These are phyloP conservation scores for Fusarium sp. DNA, from an alignment of 2,329 filamentous ascomycete genomes.

Conservation along the genomic window DNA sequence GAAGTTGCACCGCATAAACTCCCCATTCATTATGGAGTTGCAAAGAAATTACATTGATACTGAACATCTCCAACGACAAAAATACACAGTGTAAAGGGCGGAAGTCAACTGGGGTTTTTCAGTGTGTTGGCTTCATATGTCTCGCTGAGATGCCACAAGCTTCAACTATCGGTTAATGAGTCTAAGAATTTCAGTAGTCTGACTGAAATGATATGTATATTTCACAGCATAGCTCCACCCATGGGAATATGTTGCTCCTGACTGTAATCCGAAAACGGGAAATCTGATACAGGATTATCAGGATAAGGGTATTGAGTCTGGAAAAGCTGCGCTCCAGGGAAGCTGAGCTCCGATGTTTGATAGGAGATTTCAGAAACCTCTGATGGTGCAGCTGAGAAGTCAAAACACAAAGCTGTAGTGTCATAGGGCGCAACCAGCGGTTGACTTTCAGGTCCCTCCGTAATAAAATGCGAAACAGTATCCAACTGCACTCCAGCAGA, in stretches of 20 bases:
- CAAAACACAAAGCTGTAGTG: fast-evolving
- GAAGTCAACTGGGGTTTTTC: too few species aligned
- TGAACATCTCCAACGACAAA: too few species aligned
- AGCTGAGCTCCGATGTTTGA: background rate
- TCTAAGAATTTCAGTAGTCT: background rate
- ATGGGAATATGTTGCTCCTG: fast-evolving
- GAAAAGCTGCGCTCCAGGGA: background rate
- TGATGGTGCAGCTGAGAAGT: background rate
- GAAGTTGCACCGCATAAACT: too few species aligned
- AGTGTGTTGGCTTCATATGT: too few species aligned
- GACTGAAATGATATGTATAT: background rate
- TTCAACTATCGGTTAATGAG: too few species aligned
- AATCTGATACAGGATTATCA: fast-evolving
- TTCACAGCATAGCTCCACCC: background rate
- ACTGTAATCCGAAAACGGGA: fast-evolving
- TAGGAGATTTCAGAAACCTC: background rate
- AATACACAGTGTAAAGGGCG: too few species aligned
- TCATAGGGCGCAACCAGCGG: fast-evolving
- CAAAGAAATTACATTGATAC: background rate
- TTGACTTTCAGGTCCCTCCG: fast-evolving
- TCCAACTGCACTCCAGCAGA: background rate
- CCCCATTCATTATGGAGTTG: background rate
- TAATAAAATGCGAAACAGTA: fast-evolving
- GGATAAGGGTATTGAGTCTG: fast-evolving
- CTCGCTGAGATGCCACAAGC: too few species aligned